phyloP scores from a whole-genome alignment of 108 stramenopile genomes.

The Nitzschia putrida region DNA sequence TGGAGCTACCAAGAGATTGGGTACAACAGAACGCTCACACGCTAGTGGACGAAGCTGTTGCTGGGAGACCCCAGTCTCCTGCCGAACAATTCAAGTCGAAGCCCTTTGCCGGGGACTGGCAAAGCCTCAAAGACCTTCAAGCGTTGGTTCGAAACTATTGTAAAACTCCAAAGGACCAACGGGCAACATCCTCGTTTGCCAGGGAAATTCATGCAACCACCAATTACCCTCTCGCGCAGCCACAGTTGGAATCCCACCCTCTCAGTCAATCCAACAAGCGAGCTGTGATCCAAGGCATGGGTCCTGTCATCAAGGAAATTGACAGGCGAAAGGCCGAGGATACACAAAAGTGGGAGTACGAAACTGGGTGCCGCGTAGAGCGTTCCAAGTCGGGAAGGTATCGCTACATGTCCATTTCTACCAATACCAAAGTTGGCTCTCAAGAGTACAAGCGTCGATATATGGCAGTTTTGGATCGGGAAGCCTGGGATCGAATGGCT shows the following conservation, averaged over 20 bases:
- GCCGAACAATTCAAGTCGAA: not conserved
- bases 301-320: conserved; percentile 35
- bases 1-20: conserved; percentile 33
- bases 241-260: not conserved
- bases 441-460: conserved; percentile 39
- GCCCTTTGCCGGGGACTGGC: conserved; percentile 9
- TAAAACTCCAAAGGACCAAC: conserved; percentile 18
- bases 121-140: conserved; percentile 33
- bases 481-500: conserved; percentile 7
- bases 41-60: not conserved
- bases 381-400: conserved; percentile 39
- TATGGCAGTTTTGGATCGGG: conserved; percentile 17
- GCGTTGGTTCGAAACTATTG: conserved; percentile 41
- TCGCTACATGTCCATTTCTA: conserved; percentile 32
- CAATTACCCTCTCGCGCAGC: conserved; percentile 26
- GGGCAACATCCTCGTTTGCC: conserved; percentile 9
- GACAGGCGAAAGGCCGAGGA: conserved; percentile 33
- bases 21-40: not conserved
- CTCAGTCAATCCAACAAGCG: conserved; percentile 23
- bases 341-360: conserved; percentile 20
- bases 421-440: conserved; percentile 26
- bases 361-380: conserved; percentile 37
- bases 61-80: not conserved
- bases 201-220: conserved; percentile 24
- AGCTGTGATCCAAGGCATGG: conserved; percentile 25